Evolutionary conservation across 176 grass and related monocot genomes (phyloP), one percentile per base, ranked within the genome.

Genomic region (Aegilops tauschii): DNA sequence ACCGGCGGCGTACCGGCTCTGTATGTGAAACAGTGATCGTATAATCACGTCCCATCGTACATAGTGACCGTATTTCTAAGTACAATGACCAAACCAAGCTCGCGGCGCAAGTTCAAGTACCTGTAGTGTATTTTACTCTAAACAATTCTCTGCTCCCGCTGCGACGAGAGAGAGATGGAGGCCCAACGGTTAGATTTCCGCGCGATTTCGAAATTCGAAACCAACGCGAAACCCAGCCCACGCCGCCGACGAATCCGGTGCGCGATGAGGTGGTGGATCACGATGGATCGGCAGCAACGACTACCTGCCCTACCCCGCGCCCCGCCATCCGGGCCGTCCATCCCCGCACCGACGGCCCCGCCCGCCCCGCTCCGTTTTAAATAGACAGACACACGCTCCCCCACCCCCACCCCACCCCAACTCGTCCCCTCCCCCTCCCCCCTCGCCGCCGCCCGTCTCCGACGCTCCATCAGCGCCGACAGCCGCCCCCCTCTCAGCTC

Each of bases 331-430:
- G 4, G 23, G 0, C 50, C 86, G 86, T 91, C 78, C 90, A 85
- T 91, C 52, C 5, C 4, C 64, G 50, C 34, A 52, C 50, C 40
- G 66, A 91, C 86, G 90, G 82, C 11, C n/a, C 0, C 30, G n/a
- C n/a, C 29, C 75, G 36, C 14, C 76, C 17, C 5, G 0, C 36
- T 64, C 39, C 29, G 30, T 87, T 91, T 88, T 91, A 91, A 91
- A 88, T 85, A 77, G 73, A 37, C 76, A 56, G 7, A 47, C 86
- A 52, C 28, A 77, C 44, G 44, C 65, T 71, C 28, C 82, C 9
- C n/a, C 35, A n/a, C 21, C 44, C 12, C 12, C 4, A 3, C 35
- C 35, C 34, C 34, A n/a, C 29, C 44, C 12, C 12, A 5, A 3
- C 73, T 0, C 44, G 1, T 16, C 32, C 31, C 13, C 50, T 3